Evolutionary conservation across 768 basidiomycete genomes (phyloP).

Genomic region (Tulasnella sp.): DNA sequence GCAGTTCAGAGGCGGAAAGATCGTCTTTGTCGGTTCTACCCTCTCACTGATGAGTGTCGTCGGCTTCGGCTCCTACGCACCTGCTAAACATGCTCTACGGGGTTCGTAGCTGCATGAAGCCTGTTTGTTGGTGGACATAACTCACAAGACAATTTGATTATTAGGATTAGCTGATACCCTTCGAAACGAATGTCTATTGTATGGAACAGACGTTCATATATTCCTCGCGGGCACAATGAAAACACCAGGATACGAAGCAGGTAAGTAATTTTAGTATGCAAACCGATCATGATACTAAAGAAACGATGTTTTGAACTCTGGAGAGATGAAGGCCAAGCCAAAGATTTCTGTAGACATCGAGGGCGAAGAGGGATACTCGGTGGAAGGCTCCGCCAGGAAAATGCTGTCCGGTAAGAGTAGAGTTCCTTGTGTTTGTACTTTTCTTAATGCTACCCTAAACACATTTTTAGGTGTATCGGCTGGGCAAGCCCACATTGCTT

Average conservation of each 20-base stretch:
- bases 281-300: background rate
- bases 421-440: background rate
- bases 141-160: background rate
- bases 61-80: constrained; percentile 79
- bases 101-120: constrained; percentile 53
- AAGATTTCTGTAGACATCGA: constrained; percentile 75
- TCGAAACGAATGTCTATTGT: constrained; percentile 75
- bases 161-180: constrained; percentile 82
- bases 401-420: constrained; percentile 41
- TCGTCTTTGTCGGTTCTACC: constrained; percentile 65
- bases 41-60: constrained; percentile 74
- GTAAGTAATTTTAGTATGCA: constrained; percentile 49
- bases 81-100: constrained; percentile 82
- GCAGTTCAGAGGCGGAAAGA: constrained; percentile 60
- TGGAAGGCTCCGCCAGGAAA: constrained; percentile 66
- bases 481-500: constrained; percentile 74
- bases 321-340: constrained; percentile 62
- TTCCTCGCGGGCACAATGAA: constrained; percentile 84
- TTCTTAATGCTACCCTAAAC: background rate
- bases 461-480: constrained; percentile 60
- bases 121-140: background rate
- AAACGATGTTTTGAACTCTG: too few relatives aligned
- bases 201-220: constrained; percentile 76
- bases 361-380: constrained; percentile 60
- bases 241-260: constrained; percentile 73